These are phyloP conservation scores for Arxiozyma telluris DNA, from an alignment of 1,139 yeast species.

Conservation along the genomic window DNA sequence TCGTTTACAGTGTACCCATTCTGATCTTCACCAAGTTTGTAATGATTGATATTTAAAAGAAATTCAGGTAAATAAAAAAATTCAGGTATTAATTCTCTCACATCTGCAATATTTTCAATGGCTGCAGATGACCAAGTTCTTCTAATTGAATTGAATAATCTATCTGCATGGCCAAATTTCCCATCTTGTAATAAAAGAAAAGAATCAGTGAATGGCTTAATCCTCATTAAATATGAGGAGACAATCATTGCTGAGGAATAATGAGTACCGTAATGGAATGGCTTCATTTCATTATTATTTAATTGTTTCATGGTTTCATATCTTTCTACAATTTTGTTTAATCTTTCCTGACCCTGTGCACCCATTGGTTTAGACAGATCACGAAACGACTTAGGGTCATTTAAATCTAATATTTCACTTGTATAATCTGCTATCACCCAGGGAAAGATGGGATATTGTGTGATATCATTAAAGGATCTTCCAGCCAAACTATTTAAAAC, in stretches of 20 bases:
- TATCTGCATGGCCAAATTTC: conserved; percentile 76
- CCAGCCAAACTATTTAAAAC: conserved; percentile 77
- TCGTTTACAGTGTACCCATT: conserved; percentile 50
- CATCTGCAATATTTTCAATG: conserved; percentile 72
- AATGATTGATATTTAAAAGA: conserved; percentile 50
- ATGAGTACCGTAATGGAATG: conserved; percentile 88
- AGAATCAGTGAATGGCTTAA: conserved; percentile 73
- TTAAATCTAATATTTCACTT: conserved; percentile 54
- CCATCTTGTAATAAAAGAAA: conserved; percentile 77
- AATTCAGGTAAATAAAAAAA: conserved; percentile 76
- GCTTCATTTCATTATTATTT: conserved; percentile 45
- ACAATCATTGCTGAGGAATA: conserved; percentile 91
- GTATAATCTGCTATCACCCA: conserved; percentile 80
- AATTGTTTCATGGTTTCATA: conserved; percentile 57
- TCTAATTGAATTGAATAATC: conserved; percentile 61
- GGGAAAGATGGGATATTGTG: conserved; percentile 85
- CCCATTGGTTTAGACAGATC: conserved; percentile 87
- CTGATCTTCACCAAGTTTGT: conserved; percentile 61
- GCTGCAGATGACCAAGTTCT: conserved; percentile 78
- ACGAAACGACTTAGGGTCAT: conserved; percentile 51
- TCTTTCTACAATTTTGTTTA: conserved; percentile 54
- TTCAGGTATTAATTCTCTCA: conserved; percentile 77
- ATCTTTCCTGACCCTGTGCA: conserved; percentile 57
- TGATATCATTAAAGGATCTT: conserved; percentile 73
- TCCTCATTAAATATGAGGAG: conserved; percentile 61